These are phyloP conservation scores for Rhizophagus clarus DNA, from an alignment of 192 early-diverging fungal genomes.

Conservation along the genomic window DNA sequence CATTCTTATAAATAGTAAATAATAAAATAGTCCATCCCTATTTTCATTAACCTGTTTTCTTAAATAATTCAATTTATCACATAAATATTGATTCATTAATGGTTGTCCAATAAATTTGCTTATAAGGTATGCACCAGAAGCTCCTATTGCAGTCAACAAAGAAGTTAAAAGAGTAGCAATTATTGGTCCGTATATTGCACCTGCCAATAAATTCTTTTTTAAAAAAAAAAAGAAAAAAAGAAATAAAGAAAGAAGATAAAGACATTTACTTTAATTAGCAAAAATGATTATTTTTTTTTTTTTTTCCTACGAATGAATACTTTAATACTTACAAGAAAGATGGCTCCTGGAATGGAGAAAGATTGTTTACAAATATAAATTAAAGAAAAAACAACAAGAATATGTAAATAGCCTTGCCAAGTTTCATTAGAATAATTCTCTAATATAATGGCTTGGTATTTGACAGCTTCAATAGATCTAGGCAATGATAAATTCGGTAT, in stretches of 20 bases:
- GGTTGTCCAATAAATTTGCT: slow-evolving; percentile 45
- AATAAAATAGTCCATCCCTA: slow-evolving; percentile 49
- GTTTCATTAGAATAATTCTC: slow-evolving; percentile 44
- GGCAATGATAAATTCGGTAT: slow-evolving; percentile 49
- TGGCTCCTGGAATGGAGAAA: slow-evolving; percentile 58
- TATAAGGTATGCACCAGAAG: slow-evolving; percentile 43
- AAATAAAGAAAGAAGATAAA: not conserved
- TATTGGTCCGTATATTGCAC: slow-evolving; percentile 45
- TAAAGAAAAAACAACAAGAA: slow-evolving; percentile 46
- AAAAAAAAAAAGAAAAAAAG: too few species aligned
- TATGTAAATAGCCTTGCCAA: slow-evolving; percentile 45
- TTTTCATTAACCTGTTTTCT: slow-evolving; percentile 40
- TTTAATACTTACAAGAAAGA: slow-evolving; percentile 44
- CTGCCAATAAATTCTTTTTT: slow-evolving; percentile 43
- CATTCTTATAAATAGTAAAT: slow-evolving; percentile 51
- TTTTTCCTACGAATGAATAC: not conserved
- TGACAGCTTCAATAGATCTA: slow-evolving; percentile 51
- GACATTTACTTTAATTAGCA: slow-evolving; percentile 4
- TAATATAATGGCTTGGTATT: slow-evolving; percentile 45
- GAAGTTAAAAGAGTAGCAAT: slow-evolving; percentile 43
- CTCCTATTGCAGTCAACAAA: slow-evolving; percentile 39
- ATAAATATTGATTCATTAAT: slow-evolving; percentile 40
- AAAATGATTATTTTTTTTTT: not conserved
- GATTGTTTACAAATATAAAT: slow-evolving; percentile 61
- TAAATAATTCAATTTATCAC: slow-evolving; percentile 38